These are phyloP conservation scores for Epichloe elymi DNA, from an alignment of 2,329 filamentous ascomycete genomes.

Conservation along the genomic window DNA sequence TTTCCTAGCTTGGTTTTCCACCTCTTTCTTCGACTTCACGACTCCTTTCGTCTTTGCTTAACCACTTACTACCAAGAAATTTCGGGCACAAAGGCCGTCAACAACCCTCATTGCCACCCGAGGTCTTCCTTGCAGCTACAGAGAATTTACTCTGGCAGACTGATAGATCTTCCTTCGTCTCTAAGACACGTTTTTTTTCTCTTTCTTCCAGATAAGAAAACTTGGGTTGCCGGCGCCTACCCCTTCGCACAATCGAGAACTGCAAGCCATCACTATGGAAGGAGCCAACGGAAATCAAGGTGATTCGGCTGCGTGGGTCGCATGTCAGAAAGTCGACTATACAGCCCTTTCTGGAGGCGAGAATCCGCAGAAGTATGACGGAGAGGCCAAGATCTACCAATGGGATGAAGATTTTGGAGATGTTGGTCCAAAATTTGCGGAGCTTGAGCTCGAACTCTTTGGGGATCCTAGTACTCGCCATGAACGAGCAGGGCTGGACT, in stretches of 20 bases:
- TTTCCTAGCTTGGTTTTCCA: too few relatives aligned
- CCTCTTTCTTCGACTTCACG: too few relatives aligned
- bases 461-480: slow-evolving; percentile 38
- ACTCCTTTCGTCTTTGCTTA: too few relatives aligned
- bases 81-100: too few relatives aligned
- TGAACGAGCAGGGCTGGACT: slow-evolving; percentile 43
- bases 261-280: background rate
- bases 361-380: slow-evolving; percentile 27
- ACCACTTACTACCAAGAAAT: too few relatives aligned
- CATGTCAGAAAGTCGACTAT: slow-evolving; percentile 36
- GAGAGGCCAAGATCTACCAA: slow-evolving; percentile 57
- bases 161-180: background rate
- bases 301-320: slow-evolving; percentile 25
- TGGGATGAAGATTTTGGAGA: slow-evolving; percentile 82
- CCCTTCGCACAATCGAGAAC: too few relatives aligned
- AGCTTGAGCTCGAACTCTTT: slow-evolving; percentile 68
- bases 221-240: too few relatives aligned
- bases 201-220: background rate
- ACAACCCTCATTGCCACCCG: too few relatives aligned
- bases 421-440: slow-evolving; percentile 55
- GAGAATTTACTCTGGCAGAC: too few relatives aligned
- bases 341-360: slow-evolving; percentile 12
- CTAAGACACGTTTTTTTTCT: background rate
- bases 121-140: too few relatives aligned
- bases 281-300: background rate